phyloP scores from a whole-genome alignment of 2,329 filamentous ascomycete species.

The Aureobasidium namibiae region DNA sequence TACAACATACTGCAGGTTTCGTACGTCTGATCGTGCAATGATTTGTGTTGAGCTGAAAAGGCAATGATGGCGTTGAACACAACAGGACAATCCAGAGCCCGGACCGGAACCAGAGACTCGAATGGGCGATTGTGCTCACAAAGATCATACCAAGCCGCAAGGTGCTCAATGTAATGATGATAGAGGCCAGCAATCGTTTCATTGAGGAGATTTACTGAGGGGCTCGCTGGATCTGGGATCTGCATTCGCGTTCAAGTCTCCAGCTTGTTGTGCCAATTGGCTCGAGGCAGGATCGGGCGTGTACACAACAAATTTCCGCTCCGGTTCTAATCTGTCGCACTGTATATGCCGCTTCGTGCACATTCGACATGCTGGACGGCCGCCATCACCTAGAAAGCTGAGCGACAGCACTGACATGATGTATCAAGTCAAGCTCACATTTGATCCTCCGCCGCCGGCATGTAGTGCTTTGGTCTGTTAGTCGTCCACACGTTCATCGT shows the following conservation, averaged over 20 bases:
- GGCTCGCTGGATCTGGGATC: background rate
- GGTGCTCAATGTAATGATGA: slow-evolving; percentile 1
- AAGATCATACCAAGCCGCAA: slow-evolving; percentile 9
- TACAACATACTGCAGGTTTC: slow-evolving; percentile 11
- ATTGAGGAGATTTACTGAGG: background rate
- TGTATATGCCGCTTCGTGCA: background rate
- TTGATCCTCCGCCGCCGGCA: background rate
- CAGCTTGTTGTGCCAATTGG: too few species aligned
- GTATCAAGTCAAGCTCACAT: background rate
- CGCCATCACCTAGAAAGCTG: background rate
- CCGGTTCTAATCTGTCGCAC: background rate
- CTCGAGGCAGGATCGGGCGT: background rate
- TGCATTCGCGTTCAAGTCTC: too few species aligned
- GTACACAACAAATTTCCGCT: background rate
- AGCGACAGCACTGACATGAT: background rate
- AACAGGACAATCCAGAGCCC: background rate
- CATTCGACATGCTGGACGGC: background rate
- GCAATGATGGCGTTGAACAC: background rate
- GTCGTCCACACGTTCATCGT: background rate
- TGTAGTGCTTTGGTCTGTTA: background rate
- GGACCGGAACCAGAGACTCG: background rate
- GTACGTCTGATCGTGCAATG: slow-evolving; percentile 24
- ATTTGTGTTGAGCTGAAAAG: slow-evolving; percentile 35
- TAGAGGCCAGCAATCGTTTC: background rate
- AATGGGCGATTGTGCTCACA: background rate